Conservation (phyloP, 1,284 basidiomycete genomes). For the Blastosporella zonata region DNA sequence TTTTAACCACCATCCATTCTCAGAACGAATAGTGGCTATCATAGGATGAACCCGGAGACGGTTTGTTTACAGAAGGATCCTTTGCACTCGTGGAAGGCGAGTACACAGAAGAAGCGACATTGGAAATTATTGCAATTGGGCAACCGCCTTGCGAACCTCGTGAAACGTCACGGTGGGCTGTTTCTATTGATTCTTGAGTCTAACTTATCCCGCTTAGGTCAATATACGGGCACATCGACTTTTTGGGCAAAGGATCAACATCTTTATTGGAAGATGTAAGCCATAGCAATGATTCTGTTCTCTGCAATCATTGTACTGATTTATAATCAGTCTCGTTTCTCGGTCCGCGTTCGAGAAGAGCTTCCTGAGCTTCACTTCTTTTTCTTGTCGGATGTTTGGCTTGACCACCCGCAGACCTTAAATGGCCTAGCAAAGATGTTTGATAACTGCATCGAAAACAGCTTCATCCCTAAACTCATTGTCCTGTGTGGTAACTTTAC, state of each 20-base stretch:
- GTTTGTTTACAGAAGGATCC: slow-evolving; percentile 94
- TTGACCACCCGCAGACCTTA: slow-evolving; percentile 88
- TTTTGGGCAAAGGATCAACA: slow-evolving; percentile 89
- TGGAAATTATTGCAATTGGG: slow-evolving; percentile 91
- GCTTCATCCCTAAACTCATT: slow-evolving; percentile 82
- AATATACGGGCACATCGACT: slow-evolving; percentile 93
- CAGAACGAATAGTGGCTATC: slow-evolving; percentile 11
- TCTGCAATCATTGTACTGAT: background rate
- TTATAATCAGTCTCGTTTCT: slow-evolving; percentile 50
- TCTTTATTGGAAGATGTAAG: slow-evolving; percentile 90
- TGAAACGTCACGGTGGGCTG: slow-evolving; percentile 68
- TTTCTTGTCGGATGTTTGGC: slow-evolving; percentile 91
- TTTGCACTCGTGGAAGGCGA: slow-evolving; percentile 96
- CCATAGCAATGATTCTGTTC: slow-evolving; percentile 10
- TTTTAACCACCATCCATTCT: slow-evolving; percentile 4
- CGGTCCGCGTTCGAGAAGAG: slow-evolving; percentile 61
- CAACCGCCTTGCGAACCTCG: slow-evolving; percentile 95
- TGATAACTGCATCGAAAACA: slow-evolving; percentile 88
- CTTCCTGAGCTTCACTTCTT: slow-evolving; percentile 85
- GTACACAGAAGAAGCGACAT: slow-evolving; percentile 88
- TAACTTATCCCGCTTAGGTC: slow-evolving; percentile 45
- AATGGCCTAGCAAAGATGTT: slow-evolving; percentile 81
- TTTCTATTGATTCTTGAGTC: slow-evolving; percentile 3
- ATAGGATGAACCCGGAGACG: slow-evolving; percentile 90
- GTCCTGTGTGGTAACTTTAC: slow-evolving; percentile 96